Percentiles rank a stretch among this genome's conserved stretches.
phyloP scores from a whole-genome alignment of 345 rosid species.

The Eucalyptus sp. region DNA sequence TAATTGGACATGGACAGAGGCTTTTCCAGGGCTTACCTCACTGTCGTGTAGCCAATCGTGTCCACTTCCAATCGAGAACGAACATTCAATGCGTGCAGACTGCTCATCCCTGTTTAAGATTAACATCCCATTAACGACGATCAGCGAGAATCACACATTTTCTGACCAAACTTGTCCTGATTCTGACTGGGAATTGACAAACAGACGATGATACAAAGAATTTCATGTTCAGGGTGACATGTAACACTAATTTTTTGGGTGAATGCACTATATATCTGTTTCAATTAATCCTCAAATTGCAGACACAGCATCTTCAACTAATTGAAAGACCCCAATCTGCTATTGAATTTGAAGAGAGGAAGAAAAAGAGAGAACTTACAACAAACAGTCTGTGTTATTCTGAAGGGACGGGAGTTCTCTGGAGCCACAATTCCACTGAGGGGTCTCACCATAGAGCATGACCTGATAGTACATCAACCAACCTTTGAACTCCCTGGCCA shows the following conservation, averaged over 20 bases:
- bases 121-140: neutral
- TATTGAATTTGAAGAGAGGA: neutral
- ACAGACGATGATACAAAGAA: neutral
- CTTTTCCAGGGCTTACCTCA: conserved; percentile 10
- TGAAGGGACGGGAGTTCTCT: neutral
- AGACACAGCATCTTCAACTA: neutral
- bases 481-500: conserved; percentile 47
- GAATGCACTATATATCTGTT: neutral
- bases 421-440: conserved; percentile 8
- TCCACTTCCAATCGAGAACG: conserved; percentile 6
- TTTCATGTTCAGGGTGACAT: neutral
- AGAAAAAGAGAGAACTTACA: conserved; percentile 6
- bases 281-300: neutral
- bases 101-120: conserved; percentile 16
- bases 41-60: neutral
- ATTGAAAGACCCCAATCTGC: neutral
- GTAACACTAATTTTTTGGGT: neutral
- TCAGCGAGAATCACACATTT: neutral
- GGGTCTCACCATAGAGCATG: conserved; percentile 38
- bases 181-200: neutral
- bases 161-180: neutral
- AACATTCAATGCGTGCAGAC: conserved; percentile 4
- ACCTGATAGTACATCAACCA: conserved; percentile 70
- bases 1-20: neutral
- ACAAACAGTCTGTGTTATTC: neutral